Conservation (phyloP, 106 monocot species). For the Hemerocallis citrina region DNA sequence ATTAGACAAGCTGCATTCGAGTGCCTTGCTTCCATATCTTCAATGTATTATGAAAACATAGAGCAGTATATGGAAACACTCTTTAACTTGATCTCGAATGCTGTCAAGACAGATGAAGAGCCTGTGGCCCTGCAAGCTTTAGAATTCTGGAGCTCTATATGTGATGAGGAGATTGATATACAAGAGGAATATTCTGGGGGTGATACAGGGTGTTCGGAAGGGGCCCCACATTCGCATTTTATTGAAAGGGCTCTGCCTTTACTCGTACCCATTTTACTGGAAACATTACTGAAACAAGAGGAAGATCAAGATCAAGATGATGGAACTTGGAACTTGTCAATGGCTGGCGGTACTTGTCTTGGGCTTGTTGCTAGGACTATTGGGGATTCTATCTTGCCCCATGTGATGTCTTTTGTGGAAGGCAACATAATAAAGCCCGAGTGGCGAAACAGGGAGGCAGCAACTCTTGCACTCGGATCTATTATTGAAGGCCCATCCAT, state of each 20-base stretch:
- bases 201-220: constrained; percentile 1
- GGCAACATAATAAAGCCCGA: constrained; percentile 14
- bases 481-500: constrained; percentile 25
- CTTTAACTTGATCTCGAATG: constrained; percentile 19
- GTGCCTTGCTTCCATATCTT: constrained; percentile 22
- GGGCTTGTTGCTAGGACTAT: constrained; percentile 20
- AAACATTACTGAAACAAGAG: constrained; percentile 21
- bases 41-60: constrained; percentile 18
- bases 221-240: constrained; percentile 5
- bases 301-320: constrained; percentile 31
- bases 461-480: constrained; percentile 25
- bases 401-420: constrained; percentile 26
- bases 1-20: constrained; percentile 26
- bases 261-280: constrained; percentile 19
- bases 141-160: constrained; percentile 28
- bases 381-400: constrained; percentile 14
- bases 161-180: constrained; percentile 27
- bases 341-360: constrained; percentile 27
- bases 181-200: constrained; percentile 8
- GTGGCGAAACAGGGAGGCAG: constrained; percentile 21
- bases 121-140: constrained; percentile 23
- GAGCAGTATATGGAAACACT: constrained; percentile 16
- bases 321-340: constrained; percentile 19
- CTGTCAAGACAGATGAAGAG: constrained; percentile 21
- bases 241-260: constrained; percentile 15